Evolutionary conservation across 1,139 yeast species (phyloP).

Genomic region (Candida tunisiensis): DNA sequence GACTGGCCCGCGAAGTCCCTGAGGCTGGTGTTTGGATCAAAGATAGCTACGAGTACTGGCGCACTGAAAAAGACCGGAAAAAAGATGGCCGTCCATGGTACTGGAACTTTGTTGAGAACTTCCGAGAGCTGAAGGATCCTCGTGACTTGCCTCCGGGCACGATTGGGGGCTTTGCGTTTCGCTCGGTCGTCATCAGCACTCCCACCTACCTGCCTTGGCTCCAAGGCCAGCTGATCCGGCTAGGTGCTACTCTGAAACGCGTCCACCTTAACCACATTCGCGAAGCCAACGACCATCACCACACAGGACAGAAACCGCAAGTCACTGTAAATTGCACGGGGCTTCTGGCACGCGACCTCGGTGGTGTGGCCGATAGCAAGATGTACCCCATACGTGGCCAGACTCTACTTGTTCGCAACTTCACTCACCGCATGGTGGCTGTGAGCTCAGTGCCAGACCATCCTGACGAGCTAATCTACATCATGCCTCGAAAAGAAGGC

Average conservation of each 20-base stretch:
- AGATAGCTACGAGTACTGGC: too few species aligned
- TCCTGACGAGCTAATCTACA: too few species aligned
- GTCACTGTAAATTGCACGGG: slow-evolving; percentile 58
- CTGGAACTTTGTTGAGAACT: too few species aligned
- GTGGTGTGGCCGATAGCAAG: slow-evolving; percentile 37
- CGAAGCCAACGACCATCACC: slow-evolving; percentile 30
- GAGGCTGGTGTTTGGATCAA: too few species aligned
- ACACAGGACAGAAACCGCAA: slow-evolving; percentile 22
- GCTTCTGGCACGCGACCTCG: slow-evolving; percentile 38
- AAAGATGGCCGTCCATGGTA: too few species aligned
- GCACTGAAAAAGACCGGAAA: too few species aligned
- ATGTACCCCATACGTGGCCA: slow-evolving; percentile 57
- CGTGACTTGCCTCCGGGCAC: too few species aligned
- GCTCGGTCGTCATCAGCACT: slow-evolving; percentile 57
- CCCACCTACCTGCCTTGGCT: slow-evolving; percentile 37
- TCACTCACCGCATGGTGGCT: slow-evolving; percentile 22
- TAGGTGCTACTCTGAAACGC: slow-evolving; percentile 34
- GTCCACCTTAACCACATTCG: slow-evolving; percentile 31
- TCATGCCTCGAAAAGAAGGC: slow-evolving; percentile 52
- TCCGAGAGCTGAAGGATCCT: too few species aligned
- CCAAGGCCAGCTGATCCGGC: slow-evolving; percentile 22
- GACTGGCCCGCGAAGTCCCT: too few species aligned
- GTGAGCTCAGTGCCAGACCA: too few species aligned
- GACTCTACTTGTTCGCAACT: slow-evolving; percentile 35
- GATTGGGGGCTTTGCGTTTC: too few species aligned